Base-by-base conservation (phyloP, 176 grass and related monocot genomes). In the Bromus sterilis region DNA sequence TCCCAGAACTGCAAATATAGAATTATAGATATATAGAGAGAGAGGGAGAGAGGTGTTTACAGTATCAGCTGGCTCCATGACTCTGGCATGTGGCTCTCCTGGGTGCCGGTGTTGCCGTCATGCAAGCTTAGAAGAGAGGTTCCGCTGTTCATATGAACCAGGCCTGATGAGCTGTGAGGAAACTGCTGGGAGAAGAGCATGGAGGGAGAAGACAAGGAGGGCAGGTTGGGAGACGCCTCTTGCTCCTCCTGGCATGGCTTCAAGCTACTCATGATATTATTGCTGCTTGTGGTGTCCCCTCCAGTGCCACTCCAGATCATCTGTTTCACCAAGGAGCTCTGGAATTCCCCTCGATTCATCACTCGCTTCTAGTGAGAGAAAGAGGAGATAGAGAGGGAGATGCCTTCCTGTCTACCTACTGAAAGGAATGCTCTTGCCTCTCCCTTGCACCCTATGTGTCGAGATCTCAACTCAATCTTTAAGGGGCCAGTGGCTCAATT, bases 31-130 rank as follows among this genome's bases (percentile, higher is more conserved):
- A 75, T 40, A 75, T 37, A 80, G 16, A 57, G 36, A 37, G 21
- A 71, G 80, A 78, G 32, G 58, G 65, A 58, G 16, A 83, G 53
- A 85, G 69, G 58, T 74, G 70, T 67, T 89, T 91, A 96, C 97
- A 90, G 62, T 61, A 96, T 77, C 56, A 99, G 86, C 74, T 99
- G 97, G 87, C 93, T 96, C 89, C 89, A 95, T 69, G 97, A 92
- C 55, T 99, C 93, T 1, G 89, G 87, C 71, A 95, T 80, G 69
- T 86, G 82, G 87, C 59, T 80, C 30, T 88, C 88, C 14, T 79
- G 88, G 73, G 35, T 56, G 5, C 75, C 74, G 34, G 14, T 42
- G 68, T 40, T 18, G 51, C 71, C 85, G 11, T 89, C 64, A 11
- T 76, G 83, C 37, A 83, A 46, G 33, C 31, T 74, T 60, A 74